Evolutionary conservation across 352 stramenopile genomes (phyloP), one percentile per base, ranked within the genome.

Genomic region (Globisporangium sylvaticum): DNA sequence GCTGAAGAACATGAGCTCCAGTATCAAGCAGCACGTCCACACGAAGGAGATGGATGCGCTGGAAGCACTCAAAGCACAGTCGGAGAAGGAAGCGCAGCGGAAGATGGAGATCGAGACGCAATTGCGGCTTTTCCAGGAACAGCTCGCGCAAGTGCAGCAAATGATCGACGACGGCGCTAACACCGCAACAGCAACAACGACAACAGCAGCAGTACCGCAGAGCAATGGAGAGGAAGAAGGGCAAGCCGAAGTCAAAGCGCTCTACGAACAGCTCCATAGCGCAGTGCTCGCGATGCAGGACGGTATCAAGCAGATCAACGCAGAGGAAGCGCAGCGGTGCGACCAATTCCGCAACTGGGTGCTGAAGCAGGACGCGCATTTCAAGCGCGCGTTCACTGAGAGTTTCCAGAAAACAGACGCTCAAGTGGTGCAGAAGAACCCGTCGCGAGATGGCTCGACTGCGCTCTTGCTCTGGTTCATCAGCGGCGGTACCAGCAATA

Each of bases 391-490:
- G 2, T 69, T 88, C 53, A 65, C 62, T 18, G 73, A 81, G 1
- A 74, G 68, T 1, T 91, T 89, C 27, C 53, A 78, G 62, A 64
- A 52, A 32, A 71, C 77, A 1, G 83, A 91, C 63, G 56, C 61
- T 14, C 73, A 76, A 50, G 63, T 89, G 48, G 54, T 88, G 39
- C 60, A 76, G 27, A 85, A 84, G 46, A 87, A 83, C 32, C 46
- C 65, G 14, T 73, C 68, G 6, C 72, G 64, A 22, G 81, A 90
- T 60, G 80, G 78, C 14, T 88, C 80, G 1, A 89, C 81, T 0
- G 78, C 80, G 46, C 58, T 88, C 0, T 9, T 89, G 32, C 58
- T 87, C 29, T 92, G 77, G 70, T 83, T 91, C 62, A 58, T 84
- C 2, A 27, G 54, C 29, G 32, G 7, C 15, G 31, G 24, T 6